Evolutionary conservation across 1,284 basidiomycete species (phyloP), one percentile per base, ranked within the genome.

Genomic region (Gymnopus androsaceus): DNA sequence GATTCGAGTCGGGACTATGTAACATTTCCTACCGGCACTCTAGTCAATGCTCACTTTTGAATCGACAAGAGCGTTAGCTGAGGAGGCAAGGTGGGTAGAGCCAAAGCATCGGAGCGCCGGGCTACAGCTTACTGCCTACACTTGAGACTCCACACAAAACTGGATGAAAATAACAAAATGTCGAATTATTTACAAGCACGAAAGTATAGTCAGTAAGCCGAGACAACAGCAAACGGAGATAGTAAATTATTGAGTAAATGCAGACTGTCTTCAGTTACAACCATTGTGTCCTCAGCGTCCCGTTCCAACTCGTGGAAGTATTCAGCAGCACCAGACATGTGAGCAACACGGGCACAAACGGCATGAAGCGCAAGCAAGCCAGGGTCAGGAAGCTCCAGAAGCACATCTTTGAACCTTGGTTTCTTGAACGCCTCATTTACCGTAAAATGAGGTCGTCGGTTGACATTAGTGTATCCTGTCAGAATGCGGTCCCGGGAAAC

Each of bases 261-360:
- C 9, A 38, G 11, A 50, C 48, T 33, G 17, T 37, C 48, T 12
- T 31, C 15, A 25, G 48, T 33, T 23, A 50, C 9, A 27, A 50
- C 33, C 30, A 23, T 23, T 12, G 30, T 34, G 15, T 61, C 60
- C 44, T 66, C 64, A 5, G 51, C 14, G 47, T 66, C 63, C 11
- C 58, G 53, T n/a, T 60, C 48, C 34, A 63, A 41, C 28, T 63
- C 25, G 19, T 65, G 52, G 23, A 58, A 25, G 42, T 65, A 52
- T 36, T 67, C 63, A 33, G 59, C 65, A 12, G 66, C 67, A 25
- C 65, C 66, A 25, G 66, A 63, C 55, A 66, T 48, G 42, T 65
- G 58, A 38, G 64, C 65, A 27, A 68, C 67, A 47, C 63, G 60
- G 4, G 66, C 60, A 58, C 66, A 68, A 12, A 63, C 60, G 37